Evolutionary conservation across 495 filamentous ascomycete species (phyloP).

Genomic region (Trichoderma reesei): DNA sequence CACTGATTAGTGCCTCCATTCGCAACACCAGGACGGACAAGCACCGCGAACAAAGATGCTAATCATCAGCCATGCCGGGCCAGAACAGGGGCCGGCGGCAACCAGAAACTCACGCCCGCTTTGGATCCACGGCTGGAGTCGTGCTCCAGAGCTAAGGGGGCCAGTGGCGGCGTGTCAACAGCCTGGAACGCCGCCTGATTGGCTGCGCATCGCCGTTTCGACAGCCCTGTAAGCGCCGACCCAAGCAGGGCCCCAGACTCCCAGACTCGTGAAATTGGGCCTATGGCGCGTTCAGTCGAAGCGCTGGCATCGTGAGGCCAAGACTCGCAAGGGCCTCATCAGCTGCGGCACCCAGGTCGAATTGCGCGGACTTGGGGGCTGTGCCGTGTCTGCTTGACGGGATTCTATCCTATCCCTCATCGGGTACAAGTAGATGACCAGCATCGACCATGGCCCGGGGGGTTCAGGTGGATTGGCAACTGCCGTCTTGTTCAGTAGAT

Average conservation of each 20-base stretch:
- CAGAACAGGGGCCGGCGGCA: constrained; percentile 5
- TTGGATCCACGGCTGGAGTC: background rate
- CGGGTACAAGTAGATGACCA: background rate
- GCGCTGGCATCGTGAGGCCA: background rate
- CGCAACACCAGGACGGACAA: too few species aligned
- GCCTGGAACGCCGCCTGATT: background rate
- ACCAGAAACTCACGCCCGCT: background rate
- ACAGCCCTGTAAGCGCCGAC: constrained; percentile 4
- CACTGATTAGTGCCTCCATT: too few species aligned
- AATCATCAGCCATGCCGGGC: background rate
- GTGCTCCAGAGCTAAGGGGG: background rate
- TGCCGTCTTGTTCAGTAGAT: too few species aligned
- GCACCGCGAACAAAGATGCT: background rate
- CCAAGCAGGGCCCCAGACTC: background rate
- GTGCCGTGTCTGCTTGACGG: background rate
- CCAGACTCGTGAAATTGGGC: background rate
- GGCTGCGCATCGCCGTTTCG: background rate
- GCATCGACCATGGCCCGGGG: background rate
- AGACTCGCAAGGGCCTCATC: background rate
- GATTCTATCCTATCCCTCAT: background rate
- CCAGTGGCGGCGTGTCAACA: background rate
- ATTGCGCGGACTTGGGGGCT: background rate
- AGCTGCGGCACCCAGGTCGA: background rate
- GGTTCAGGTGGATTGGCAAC: background rate
- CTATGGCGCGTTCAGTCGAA: background rate